Conservation (phyloP, 2,329 filamentous ascomycete species). For the Neofusicoccum sp. region DNA sequence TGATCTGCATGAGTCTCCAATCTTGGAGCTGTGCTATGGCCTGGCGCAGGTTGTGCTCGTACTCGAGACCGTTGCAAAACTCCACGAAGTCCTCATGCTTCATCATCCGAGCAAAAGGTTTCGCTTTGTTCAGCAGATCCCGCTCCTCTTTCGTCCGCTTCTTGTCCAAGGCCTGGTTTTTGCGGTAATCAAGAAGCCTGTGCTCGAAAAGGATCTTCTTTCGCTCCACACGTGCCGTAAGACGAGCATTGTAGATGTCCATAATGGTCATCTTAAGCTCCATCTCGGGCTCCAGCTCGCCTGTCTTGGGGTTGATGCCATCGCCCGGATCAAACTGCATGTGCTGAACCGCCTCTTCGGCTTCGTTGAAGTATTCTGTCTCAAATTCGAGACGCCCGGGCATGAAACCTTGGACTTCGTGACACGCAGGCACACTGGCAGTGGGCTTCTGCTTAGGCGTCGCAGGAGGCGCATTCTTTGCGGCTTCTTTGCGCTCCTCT, state of each 20-base stretch:
- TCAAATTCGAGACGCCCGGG: constrained; percentile 95
- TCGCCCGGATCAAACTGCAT: constrained; percentile 98
- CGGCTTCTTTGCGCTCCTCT: constrained; percentile 83
- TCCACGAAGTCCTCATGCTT: constrained; percentile 86
- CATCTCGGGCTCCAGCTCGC: constrained; percentile 90
- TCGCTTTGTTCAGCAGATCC: constrained; percentile 87
- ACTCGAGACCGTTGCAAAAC: constrained; percentile 79
- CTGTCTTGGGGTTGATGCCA: constrained; percentile 79
- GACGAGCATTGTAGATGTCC: constrained; percentile 92
- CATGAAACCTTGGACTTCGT: constrained; percentile 99
- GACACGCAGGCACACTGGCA: constrained; percentile 89
- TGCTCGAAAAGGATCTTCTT: constrained; percentile 98
- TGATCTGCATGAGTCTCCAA: constrained; percentile 83
- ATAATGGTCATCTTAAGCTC: constrained; percentile 97
- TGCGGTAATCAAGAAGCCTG: constrained; percentile 86
- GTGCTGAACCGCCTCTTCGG: constrained; percentile 94
- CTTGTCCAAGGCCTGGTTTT: constrained; percentile 87
- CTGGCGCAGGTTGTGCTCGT: constrained; percentile 86
- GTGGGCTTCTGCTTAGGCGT: constrained; percentile 95
- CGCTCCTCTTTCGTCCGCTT: constrained; percentile 93
- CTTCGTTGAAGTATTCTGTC: constrained; percentile 95
- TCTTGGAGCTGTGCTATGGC: constrained; percentile 90
- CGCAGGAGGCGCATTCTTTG: constrained; percentile 77
- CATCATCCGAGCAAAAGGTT: constrained; percentile 97
- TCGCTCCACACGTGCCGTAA: constrained; percentile 86